A percentile compares a stretch with the other conserved stretches of the same genome.
Evolutionary conservation across 2,329 filamentous ascomycete species (phyloP).

Genomic region (Microsporum canis): DNA sequence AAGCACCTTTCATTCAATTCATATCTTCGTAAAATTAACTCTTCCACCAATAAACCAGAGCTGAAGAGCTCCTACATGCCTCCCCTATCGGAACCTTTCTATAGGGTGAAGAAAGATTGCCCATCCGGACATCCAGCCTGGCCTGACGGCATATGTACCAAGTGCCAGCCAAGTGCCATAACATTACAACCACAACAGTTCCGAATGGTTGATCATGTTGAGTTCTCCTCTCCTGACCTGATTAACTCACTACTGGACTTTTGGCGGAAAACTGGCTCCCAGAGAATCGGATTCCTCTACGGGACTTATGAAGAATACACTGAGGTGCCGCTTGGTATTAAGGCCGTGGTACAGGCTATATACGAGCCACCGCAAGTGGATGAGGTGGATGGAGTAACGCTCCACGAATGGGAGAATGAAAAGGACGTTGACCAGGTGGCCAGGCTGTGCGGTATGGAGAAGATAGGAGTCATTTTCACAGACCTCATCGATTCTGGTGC

Average conservation of each 20-base stretch:
- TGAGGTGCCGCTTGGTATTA: slow-evolving; percentile 85
- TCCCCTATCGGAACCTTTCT: slow-evolving; percentile 84
- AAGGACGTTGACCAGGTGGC: slow-evolving; percentile 71
- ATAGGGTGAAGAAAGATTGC: slow-evolving; percentile 76
- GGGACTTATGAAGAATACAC: slow-evolving; percentile 83
- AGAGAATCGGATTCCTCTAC: slow-evolving; percentile 83
- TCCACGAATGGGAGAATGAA: slow-evolving; percentile 77
- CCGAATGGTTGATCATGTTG: slow-evolving; percentile 96
- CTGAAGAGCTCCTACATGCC: slow-evolving; percentile 91
- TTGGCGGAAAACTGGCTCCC: slow-evolving; percentile 78
- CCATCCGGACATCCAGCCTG: slow-evolving; percentile 87
- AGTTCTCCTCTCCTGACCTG: slow-evolving; percentile 74
- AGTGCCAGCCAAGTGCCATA: slow-evolving; percentile 95
- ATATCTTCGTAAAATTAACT: slow-evolving; percentile 87
- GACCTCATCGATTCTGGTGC: slow-evolving; percentile 74
- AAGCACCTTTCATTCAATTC: slow-evolving; percentile 97
- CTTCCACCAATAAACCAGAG: slow-evolving; percentile 91
- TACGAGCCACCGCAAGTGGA: slow-evolving; percentile 90
- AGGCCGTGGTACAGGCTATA: slow-evolving; percentile 91
- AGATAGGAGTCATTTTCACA: slow-evolving; percentile 87
- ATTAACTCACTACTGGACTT: slow-evolving; percentile 86
- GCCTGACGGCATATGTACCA: slow-evolving; percentile 94
- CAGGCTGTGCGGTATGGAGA: slow-evolving; percentile 69
- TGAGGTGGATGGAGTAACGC: slow-evolving; percentile 76
- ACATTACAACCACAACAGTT: slow-evolving; percentile 87